Conservation (phyloP, 2,329 filamentous ascomycete species). For the Metarhizium sp. region DNA sequence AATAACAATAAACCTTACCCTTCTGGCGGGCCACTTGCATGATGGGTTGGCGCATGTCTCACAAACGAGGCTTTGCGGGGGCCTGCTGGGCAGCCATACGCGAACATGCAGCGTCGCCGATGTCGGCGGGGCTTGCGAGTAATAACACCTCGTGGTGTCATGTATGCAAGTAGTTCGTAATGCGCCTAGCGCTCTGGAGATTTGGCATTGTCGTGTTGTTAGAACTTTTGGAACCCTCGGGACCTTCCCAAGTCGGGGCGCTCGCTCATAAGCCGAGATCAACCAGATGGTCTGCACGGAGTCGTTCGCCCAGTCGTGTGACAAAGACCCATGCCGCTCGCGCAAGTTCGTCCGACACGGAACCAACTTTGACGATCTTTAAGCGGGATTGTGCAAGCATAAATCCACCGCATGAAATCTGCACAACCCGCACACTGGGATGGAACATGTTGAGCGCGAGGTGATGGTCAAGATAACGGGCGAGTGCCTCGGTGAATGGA, state of each 20-base stretch:
- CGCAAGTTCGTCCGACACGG: slow-evolving; percentile 20
- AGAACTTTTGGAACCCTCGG: neutral
- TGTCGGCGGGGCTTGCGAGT: neutral
- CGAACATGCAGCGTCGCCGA: neutral
- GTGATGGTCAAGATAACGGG: slow-evolving; percentile 40
- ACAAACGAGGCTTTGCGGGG: neutral
- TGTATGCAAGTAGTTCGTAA: too few species aligned
- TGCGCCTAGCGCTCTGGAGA: too few species aligned
- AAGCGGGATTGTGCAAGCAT: slow-evolving; percentile 42
- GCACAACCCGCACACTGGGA: slow-evolving; percentile 40
- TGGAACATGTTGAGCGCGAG: slow-evolving; percentile 46
- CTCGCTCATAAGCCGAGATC: slow-evolving; percentile 3
- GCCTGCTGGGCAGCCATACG: neutral
- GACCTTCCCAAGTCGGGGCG: neutral
- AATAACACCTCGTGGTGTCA: neutral
- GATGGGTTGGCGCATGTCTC: neutral
- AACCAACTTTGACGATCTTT: slow-evolving; percentile 31
- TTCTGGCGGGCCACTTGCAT: neutral
- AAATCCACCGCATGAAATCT: slow-evolving; percentile 48
- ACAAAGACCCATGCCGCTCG: slow-evolving; percentile 29
- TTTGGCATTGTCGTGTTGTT: neutral
- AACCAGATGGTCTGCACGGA: slow-evolving; percentile 15
- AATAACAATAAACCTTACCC: neutral
- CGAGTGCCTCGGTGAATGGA: slow-evolving; percentile 41
- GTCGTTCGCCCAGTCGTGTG: slow-evolving; percentile 23